Base-by-base conservation (phyloP, 2,329 filamentous ascomycete species). In the Dactylellina haptotyla region DNA sequence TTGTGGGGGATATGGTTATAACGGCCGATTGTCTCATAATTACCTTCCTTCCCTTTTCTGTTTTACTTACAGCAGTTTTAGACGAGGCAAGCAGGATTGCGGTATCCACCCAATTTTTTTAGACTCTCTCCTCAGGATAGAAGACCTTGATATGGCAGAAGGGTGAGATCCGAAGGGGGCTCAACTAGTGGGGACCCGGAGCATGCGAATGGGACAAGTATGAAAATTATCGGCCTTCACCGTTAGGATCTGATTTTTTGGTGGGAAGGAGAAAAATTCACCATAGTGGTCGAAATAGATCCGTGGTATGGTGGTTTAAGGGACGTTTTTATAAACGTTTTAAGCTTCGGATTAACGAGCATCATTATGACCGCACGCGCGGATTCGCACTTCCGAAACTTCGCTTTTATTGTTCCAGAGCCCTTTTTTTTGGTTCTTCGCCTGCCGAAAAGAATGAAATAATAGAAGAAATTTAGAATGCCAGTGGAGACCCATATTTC, bases 21-120 rank as follows among this genome's bases (percentile, higher is more conserved):
- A 53, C 37, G 34, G 25, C 23, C 9, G 18, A 53, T 53, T 56
- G 50, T 65, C 61, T 65, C 61, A 65, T 12, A 65, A 10, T 54
- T 64, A 18, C 34, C 25, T n/a, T 37, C 34, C 4, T 1, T n/a
- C 46, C 16, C 20, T 32, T 20, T 23, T 14, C 25, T 63, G 28
- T 18, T 62, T 30, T 28, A 39, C 30, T 14, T 18, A 26, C 20
- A 48, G 61, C 39, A 65, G 61, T 57, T 65, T 65, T 56, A 65
- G 30, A 65, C 61, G 61, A 65, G 41, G 18, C 8, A 1, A 9
- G 50, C 5, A 41, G 34, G 34, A 34, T 25, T 43, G 28, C n/a
- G 41, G 18, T 45, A 41, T 54, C 37, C 25, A 23, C 39, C 14
- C 20, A 32, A 46, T 23, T 23, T 37, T 26, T 56, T 57, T 37